Conservation (phyloP, 345 rosid genomes). For the Euphorbia lathyris region DNA sequence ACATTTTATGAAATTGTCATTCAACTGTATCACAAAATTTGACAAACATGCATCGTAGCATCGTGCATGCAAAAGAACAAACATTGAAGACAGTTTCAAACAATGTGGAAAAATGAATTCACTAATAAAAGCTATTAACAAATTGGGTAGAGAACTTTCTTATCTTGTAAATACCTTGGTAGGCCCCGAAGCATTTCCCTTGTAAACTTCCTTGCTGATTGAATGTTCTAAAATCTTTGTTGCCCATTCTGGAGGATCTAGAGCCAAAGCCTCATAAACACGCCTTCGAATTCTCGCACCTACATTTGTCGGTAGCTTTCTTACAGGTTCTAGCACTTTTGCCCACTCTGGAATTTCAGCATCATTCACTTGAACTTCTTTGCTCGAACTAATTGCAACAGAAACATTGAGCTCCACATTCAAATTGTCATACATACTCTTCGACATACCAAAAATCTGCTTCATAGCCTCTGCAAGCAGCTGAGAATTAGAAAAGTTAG, state of each 20-base stretch:
- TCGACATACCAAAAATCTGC: slow-evolving; percentile 33
- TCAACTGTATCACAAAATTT: neutral
- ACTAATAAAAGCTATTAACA: neutral
- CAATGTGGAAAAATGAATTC: neutral
- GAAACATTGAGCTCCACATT: slow-evolving; percentile 17
- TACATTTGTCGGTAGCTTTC: slow-evolving; percentile 41
- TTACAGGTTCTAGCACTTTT: slow-evolving; percentile 30
- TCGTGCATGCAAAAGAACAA: neutral
- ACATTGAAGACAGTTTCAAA: neutral
- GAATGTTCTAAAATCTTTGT: slow-evolving; percentile 30
- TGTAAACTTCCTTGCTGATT: slow-evolving; percentile 38
- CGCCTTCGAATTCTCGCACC: slow-evolving; percentile 39
- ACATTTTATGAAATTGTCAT: neutral
- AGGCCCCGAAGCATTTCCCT: slow-evolving; percentile 48
- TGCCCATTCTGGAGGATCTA: slow-evolving; percentile 41
- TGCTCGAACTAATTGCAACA: slow-evolving; percentile 8
- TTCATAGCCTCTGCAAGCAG: slow-evolving; percentile 43
- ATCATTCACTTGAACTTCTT: slow-evolving; percentile 12
- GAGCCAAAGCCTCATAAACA: slow-evolving; percentile 32
- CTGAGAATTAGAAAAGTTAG: slow-evolving; percentile 32
- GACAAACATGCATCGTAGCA: neutral
- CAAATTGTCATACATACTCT: slow-evolving; percentile 14
- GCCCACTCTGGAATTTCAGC: slow-evolving; percentile 39
- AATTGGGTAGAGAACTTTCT: neutral
- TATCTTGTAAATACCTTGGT: slow-evolving; percentile 28